These are phyloP conservation scores for Thelephora ganbajun DNA, from an alignment of 768 basidiomycete species.

Conservation along the genomic window DNA sequence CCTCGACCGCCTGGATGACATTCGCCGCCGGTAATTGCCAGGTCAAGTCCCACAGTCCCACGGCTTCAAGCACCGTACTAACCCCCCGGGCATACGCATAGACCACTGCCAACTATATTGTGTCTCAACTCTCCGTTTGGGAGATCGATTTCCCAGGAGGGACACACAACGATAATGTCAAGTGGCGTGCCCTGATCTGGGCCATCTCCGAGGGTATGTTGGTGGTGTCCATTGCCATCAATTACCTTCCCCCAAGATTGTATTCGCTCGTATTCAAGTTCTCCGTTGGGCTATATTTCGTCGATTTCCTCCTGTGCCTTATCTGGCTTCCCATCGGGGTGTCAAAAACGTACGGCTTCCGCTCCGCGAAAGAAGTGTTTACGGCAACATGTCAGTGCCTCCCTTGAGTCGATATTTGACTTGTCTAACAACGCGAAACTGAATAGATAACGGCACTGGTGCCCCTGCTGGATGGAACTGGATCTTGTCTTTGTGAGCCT, in stretches of 20 bases:
- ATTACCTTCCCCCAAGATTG: slow-evolving; percentile 65
- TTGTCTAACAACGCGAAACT: not conserved
- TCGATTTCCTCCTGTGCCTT: slow-evolving; percentile 78
- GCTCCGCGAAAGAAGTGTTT: slow-evolving; percentile 73
- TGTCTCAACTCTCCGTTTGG: slow-evolving; percentile 73
- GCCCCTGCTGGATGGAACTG: slow-evolving; percentile 85
- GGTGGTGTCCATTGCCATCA: slow-evolving; percentile 61
- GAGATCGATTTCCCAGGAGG: slow-evolving; percentile 78
- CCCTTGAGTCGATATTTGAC: not conserved
- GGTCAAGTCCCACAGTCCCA: slow-evolving; percentile 23
- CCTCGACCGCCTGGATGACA: slow-evolving; percentile 93
- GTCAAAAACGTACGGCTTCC: slow-evolving; percentile 79
- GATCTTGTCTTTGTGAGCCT: slow-evolving; percentile 67
- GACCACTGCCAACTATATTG: slow-evolving; percentile 83
- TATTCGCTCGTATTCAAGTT: slow-evolving; percentile 73
- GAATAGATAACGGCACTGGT: slow-evolving; percentile 78
- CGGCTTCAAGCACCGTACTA: not conserved
- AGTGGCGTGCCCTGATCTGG: slow-evolving; percentile 83
- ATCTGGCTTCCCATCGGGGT: slow-evolving; percentile 93
- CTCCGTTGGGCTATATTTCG: slow-evolving; percentile 58
- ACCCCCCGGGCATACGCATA: slow-evolving; percentile 15
- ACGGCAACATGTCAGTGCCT: slow-evolving; percentile 51
- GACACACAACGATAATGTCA: slow-evolving; percentile 50
- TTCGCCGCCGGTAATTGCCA: slow-evolving; percentile 83
- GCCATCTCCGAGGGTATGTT: slow-evolving; percentile 63